Base-by-base conservation (phyloP, 768 basidiomycete genomes). In the Termitomyces sp. region DNA sequence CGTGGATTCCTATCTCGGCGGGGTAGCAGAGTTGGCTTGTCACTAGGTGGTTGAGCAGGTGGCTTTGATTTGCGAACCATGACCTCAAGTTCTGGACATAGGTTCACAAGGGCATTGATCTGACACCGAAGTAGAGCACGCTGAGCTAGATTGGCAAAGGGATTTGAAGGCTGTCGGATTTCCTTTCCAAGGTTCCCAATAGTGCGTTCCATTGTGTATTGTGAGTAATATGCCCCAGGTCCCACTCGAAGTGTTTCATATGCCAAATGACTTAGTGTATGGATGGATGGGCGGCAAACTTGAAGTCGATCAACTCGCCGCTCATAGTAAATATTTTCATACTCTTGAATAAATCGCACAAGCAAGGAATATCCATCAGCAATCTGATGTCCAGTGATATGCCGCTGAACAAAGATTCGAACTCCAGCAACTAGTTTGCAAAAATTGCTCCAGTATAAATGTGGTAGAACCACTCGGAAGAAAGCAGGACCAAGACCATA, bases 231-330 rank as follows among this genome's bases (percentile, higher is more conserved):
- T n/a, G n/a, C 70, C 75, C 45, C 75, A 71, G 71, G 70, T 0
- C 75, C 70, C 5, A 63, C 57, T 1, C 65, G 62, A 11, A 58
- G 20, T 2, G 61, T 65, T 52, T 76, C 67, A 0, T 55, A n/a
- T 1, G 62, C 66, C 5, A 72, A 24, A 56, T 78, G 77, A 3
- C 58, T 7, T 3, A 68, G 46, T 6, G 65, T 62, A 55, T 78
- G 77, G 1, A 76, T 62, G n/a, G 60, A 61, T 0, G 70, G 75
- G 1, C 64, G 35, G 7, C 73, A 46, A 44, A 78, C 73, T 49
- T 78, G 75, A 6, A 78, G 9, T 0, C 63, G 65, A 35, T 72
- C 66, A 0, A 53, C 51, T 1, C 52, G 15, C 0, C 61, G 64
- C 13, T 73, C 66, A 56, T 67, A 67, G 50, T 46, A n/a, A n/a